Base-by-base conservation (phyloP, 805 yeast genomes). In the Lipomyces orientalis region DNA sequence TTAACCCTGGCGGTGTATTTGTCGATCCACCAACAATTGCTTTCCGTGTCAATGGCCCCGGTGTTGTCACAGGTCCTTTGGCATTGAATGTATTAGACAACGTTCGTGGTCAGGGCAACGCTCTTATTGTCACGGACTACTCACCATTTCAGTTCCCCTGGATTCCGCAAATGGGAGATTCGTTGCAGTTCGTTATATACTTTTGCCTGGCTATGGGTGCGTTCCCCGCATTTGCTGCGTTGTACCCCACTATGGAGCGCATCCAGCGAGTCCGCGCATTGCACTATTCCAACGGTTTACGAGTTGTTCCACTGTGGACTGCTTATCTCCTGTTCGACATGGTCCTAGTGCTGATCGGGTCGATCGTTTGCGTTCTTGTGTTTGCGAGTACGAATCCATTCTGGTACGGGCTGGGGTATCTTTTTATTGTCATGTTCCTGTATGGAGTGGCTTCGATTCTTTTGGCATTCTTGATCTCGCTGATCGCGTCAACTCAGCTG, bases 271-370 rank as follows among this genome's bases (percentile, higher is more conserved):
- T 78, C 16, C 70, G 80, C 35, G 79, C 79, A 2, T 73, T 78
- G 73, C 79, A 78, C n/a, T 78, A 78, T 62, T 78, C 80, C n/a
- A 78, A 78, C 66, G 80, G 80, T 19, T 67, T 78, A 34, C 68
- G 75, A 19, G 76, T 76, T 1, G 62, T 75, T 16, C 79, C 80
- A 4, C 62, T 78, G 33, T 78, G 80, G 80, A 58, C 72, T 16
- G 78, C 79, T 2, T 77, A 78, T 58, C 64, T 74, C 10, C 9
- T 75, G 22, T 76, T 75, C 60, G 76, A 75, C 55, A 69, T 74
- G 63, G 55, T 69, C 5, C 62, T 73, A n/a, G 66, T 73, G 29
- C 49, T 77, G 49, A 55, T 77, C 22, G 54, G 69, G 9, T 67
- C 78, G 10, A 74, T 74, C 9, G 73, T 75, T n/a, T 64, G 75